Evolutionary conservation across 2,329 filamentous ascomycete genomes (phyloP).

Genomic region (Fusarium tanahbumbuense): DNA sequence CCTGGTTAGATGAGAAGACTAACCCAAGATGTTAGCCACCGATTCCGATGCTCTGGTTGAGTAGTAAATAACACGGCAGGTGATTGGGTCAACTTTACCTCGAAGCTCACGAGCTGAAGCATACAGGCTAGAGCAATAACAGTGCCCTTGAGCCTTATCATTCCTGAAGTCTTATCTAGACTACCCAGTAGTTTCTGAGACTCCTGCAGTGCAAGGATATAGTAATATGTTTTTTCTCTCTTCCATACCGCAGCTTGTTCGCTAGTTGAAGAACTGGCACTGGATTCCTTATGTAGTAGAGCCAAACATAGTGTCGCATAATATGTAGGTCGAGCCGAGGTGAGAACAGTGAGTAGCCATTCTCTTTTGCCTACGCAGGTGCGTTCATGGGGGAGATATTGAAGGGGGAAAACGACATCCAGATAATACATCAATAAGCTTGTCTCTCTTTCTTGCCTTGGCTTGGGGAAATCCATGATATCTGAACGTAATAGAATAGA

Average conservation of each 20-base stretch:
- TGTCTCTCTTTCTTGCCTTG: background rate
- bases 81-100: background rate
- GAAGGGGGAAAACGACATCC: background rate
- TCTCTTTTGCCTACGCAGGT: background rate
- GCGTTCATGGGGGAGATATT: background rate
- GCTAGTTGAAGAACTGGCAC: background rate
- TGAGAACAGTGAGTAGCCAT: background rate
- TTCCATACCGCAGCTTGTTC: background rate
- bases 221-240: background rate
- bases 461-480: background rate
- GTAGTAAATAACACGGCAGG: background rate
- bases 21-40: background rate
- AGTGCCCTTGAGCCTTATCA: background rate
- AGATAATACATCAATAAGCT: background rate
- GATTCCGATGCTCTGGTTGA: background rate
- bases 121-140: background rate
- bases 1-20: background rate
- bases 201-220: background rate
- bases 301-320: background rate
- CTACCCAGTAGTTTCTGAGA: background rate
- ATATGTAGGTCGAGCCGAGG: background rate
- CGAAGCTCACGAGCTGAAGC: background rate
- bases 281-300: background rate
- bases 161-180: background rate
- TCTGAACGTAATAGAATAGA: background rate